phyloP scores from a whole-genome alignment of 768 basidiomycete species.

The Dictyophora rubrovolvata region DNA sequence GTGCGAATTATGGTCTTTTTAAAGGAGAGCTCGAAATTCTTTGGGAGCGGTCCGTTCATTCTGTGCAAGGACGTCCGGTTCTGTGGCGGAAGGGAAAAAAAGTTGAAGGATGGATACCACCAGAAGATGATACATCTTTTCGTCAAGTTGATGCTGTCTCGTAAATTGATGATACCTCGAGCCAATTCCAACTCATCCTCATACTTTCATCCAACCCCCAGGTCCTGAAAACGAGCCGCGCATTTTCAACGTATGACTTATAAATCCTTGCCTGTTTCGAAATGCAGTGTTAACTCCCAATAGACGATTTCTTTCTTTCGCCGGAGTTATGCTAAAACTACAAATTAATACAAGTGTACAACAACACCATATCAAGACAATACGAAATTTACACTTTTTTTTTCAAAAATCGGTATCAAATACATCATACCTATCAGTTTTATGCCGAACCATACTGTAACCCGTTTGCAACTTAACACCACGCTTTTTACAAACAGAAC shows the following conservation, averaged over 20 bases:
- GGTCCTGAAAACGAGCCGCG: no score
- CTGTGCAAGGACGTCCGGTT: slow-evolving; percentile 25
- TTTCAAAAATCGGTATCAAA: background rate
- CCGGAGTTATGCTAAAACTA: no score
- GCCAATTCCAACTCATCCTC: no score
- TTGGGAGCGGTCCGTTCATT: slow-evolving; percentile 40
- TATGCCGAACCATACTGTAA: background rate
- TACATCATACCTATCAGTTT: background rate
- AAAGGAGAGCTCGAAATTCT: slow-evolving; percentile 52
- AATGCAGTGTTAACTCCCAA: no score
- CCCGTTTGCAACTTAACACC: background rate
- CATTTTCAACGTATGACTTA: no score
- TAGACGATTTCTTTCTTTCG: no score
- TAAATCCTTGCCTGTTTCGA: no score
- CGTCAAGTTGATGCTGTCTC: background rate
- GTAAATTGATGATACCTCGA: no score
- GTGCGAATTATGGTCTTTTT: slow-evolving; percentile 43
- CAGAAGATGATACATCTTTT: background rate
- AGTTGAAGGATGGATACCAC: slow-evolving; percentile 17
- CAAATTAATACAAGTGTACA: background rate
- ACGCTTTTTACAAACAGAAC: background rate
- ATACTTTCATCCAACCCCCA: no score
- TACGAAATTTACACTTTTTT: no score
- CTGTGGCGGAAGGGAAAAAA: slow-evolving; percentile 32
- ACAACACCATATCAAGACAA: no score